phyloP scores from a whole-genome alignment of 495 filamentous ascomycete species.

The Penicillium verhagenii region DNA sequence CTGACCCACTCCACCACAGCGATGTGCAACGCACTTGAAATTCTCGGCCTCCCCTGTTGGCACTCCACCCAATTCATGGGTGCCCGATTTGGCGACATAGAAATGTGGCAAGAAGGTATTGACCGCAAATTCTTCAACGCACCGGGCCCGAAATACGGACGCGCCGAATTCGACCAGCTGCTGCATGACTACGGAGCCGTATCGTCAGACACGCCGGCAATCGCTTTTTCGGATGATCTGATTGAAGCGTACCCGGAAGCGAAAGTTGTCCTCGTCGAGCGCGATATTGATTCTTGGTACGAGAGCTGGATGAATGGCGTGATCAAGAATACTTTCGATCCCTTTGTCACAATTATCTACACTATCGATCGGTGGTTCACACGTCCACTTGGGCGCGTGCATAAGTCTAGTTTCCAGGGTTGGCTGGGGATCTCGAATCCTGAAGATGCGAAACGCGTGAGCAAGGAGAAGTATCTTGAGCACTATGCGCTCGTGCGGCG shows the following conservation, averaged over 20 bases:
- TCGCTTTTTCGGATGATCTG: slow-evolving; percentile 53
- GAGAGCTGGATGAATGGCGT: slow-evolving; percentile 6
- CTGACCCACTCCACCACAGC: slow-evolving; percentile 4
- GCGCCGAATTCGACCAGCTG: slow-evolving; percentile 13
- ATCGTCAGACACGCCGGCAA: slow-evolving; percentile 49
- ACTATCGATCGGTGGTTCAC: background rate
- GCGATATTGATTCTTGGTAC: slow-evolving; percentile 48
- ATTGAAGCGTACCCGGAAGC: slow-evolving; percentile 59
- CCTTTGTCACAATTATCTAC: background rate
- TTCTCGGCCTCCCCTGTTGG: slow-evolving; percentile 17
- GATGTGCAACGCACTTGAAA: slow-evolving; percentile 22
- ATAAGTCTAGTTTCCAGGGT: background rate
- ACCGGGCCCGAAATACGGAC: slow-evolving; percentile 4
- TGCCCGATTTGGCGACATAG: background rate
- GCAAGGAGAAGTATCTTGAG: slow-evolving; percentile 16
- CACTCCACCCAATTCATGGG: slow-evolving; percentile 15
- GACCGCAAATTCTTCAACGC: slow-evolving; percentile 7
- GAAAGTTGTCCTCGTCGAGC: slow-evolving; percentile 53
- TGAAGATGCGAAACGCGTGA: background rate
- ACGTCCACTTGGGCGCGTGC: background rate
- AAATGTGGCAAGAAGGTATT: slow-evolving; percentile 12
- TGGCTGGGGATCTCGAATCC: background rate
- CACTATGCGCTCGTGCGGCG: slow-evolving; percentile 30
- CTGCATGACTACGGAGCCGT: slow-evolving; percentile 7
- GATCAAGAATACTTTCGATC: slow-evolving; percentile 5